Evolutionary conservation across 2,329 filamentous ascomycete species (phyloP).

Genomic region (Amylocarpus encephaloides): DNA sequence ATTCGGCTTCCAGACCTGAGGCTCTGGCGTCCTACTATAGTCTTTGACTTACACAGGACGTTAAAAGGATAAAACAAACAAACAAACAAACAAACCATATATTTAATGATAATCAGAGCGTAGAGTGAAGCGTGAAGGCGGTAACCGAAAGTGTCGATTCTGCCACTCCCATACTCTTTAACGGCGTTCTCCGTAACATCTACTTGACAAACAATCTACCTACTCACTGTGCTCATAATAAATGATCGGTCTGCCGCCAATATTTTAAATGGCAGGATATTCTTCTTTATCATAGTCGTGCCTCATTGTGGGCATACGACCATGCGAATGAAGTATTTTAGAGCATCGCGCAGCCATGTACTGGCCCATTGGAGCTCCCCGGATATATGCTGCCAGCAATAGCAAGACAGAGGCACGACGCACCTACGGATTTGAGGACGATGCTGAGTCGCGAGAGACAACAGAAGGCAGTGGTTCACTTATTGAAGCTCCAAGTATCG

Average conservation of each 20-base stretch:
- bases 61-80: too few relatives aligned
- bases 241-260: not conserved
- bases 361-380: conserved; percentile 82
- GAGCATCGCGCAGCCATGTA: conserved; percentile 58
- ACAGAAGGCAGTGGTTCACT: conserved; percentile 33
- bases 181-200: too few relatives aligned
- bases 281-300: conserved; percentile 7
- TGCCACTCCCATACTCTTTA: too few relatives aligned
- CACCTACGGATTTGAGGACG: conserved; percentile 54
- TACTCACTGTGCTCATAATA: not conserved
- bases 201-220: not conserved
- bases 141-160: too few relatives aligned
- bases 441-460: conserved; percentile 39
- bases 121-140: too few relatives aligned
- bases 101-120: too few relatives aligned
- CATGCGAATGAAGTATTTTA: conserved; percentile 30
- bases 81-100: too few relatives aligned
- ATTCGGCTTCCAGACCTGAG: too few relatives aligned
- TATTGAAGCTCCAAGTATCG: conserved; percentile 24
- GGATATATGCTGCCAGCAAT: conserved; percentile 73
- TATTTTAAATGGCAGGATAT: not conserved
- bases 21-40: too few relatives aligned
- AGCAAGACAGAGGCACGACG: conserved; percentile 47
- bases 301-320: conserved; percentile 29
- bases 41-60: not conserved